These are phyloP conservation scores for Paraphoma chrysanthemicola DNA, from an alignment of 2,329 filamentous ascomycete genomes.

Conservation along the genomic window DNA sequence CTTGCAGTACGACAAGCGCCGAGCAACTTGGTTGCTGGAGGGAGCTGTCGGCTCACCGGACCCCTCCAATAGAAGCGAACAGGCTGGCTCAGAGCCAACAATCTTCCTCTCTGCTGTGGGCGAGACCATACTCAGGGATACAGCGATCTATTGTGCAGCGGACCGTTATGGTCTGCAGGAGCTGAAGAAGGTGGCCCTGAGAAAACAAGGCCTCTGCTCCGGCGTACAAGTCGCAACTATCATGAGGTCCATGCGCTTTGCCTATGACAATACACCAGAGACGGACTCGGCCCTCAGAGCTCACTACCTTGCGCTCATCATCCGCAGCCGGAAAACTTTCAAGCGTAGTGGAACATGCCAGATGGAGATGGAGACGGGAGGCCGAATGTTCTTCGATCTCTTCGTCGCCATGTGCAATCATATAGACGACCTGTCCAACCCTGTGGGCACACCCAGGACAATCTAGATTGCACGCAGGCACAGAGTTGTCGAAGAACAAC, in stretches of 20 bases:
- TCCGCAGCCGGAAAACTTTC: conserved; percentile 95
- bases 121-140: conserved; percentile 85
- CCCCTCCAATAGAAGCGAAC: conserved; percentile 60
- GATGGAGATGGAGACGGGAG: conserved; percentile 95
- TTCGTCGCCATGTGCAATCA: conserved; percentile 99
- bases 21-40: conserved; percentile 89
- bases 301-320: conserved; percentile 96
- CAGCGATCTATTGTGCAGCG: conserved; percentile 91
- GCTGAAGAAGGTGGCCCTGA: conserved; percentile 87
- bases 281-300: conserved; percentile 90
- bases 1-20: conserved; percentile 84
- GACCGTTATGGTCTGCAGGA: conserved; percentile 91
- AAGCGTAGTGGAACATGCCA: conserved; percentile 99
- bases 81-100: conserved; percentile 69
- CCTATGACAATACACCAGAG: conserved; percentile 94
- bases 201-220: conserved; percentile 92
- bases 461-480: conserved; percentile 27
- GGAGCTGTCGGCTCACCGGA: conserved; percentile 66
- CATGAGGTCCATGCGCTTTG: conserved; percentile 90
- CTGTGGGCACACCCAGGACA: conserved; percentile 36
- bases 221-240: conserved; percentile 93
- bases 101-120: conserved; percentile 77
- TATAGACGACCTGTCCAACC: conserved; percentile 78
- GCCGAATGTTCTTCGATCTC: conserved; percentile 95
- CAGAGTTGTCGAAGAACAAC: conserved; percentile 16